Evolutionary conservation across 2,329 filamentous ascomycete genomes (phyloP).

Genomic region (Alternaria atra): DNA sequence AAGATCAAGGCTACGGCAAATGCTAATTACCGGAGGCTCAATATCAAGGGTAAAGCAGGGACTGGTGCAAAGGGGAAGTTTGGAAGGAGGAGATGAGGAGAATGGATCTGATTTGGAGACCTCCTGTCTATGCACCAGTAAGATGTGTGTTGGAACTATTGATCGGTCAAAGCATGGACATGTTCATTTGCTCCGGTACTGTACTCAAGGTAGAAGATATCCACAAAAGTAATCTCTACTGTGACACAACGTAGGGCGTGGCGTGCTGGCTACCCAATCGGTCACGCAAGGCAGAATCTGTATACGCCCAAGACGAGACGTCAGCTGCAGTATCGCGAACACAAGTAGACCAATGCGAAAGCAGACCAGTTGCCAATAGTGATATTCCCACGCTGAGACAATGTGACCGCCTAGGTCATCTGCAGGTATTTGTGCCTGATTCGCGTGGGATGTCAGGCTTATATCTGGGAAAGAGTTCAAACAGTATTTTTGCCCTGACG

Average conservation of each 20-base stretch:
- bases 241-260: slow-evolving; percentile 12
- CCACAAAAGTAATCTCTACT: slow-evolving; percentile 4
- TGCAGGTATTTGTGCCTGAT: slow-evolving; percentile 28
- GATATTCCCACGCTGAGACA: slow-evolving; percentile 33
- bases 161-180: slow-evolving; percentile 1
- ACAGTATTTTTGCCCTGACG: background rate
- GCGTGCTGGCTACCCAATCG: slow-evolving; percentile 12
- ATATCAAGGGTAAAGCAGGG: slow-evolving; percentile 61
- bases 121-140: background rate
- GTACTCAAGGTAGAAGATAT: slow-evolving; percentile 5
- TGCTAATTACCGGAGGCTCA: slow-evolving; percentile 59
- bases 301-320: slow-evolving; percentile 3
- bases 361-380: slow-evolving; percentile 18
- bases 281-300: slow-evolving; percentile 7
- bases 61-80: slow-evolving; percentile 52
- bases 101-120: background rate
- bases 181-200: background rate
- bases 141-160: background rate
- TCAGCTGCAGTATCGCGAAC: slow-evolving; percentile 11
- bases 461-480: background rate
- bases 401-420: slow-evolving; percentile 44
- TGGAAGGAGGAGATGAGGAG: slow-evolving; percentile 42
- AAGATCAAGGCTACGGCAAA: slow-evolving; percentile 59
- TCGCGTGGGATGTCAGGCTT: slow-evolving; percentile 2
- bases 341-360: slow-evolving; percentile 4